Evolutionary conservation across 805 yeast species (phyloP).

Genomic region (Pichia nanzhaoensis): DNA sequence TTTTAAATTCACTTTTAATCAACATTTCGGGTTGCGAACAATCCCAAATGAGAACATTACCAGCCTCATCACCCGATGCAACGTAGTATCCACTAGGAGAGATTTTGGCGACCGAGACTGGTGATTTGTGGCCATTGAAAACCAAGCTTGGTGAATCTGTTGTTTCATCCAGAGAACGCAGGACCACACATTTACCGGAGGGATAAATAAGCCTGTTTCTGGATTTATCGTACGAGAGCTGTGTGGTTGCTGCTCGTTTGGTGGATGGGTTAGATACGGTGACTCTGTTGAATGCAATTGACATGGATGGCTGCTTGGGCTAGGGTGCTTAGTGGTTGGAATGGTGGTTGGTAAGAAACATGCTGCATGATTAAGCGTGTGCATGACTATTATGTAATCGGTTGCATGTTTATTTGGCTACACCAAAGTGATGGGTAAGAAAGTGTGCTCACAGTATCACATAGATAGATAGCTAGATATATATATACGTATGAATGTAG

Average conservation of each 20-base stretch:
- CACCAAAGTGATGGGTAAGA: too few relatives aligned
- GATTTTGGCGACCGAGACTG: constrained; percentile 79
- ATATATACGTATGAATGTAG: too few relatives aligned
- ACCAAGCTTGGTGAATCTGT: constrained; percentile 26
- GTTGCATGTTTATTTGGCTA: too few relatives aligned
- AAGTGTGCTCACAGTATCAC: too few relatives aligned
- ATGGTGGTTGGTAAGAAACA: too few relatives aligned
- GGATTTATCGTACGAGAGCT: constrained; percentile 65
- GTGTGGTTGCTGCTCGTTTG: constrained; percentile 59
- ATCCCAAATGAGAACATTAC: constrained; percentile 88
- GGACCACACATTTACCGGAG: constrained; percentile 68
- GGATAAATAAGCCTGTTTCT: constrained; percentile 74
- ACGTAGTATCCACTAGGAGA: constrained; percentile 86
- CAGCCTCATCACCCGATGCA: constrained; percentile 90
- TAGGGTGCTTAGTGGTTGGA: too few relatives aligned
- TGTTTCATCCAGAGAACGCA: constrained; percentile 59
- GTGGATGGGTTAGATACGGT: constrained; percentile 82
- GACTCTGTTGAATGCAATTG: constrained; percentile 23
- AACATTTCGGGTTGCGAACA: constrained; percentile 45
- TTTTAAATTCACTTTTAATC: constrained; percentile 68
- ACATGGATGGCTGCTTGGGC: constrained; percentile 5
- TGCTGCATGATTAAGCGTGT: too few relatives aligned
- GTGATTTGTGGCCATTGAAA: constrained; percentile 61
- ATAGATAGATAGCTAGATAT: too few relatives aligned
- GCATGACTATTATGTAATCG: too few relatives aligned